A percentile compares a stretch with the other conserved stretches of the same genome.
These are phyloP conservation scores for Salvia splendens DNA, from an alignment of 257 asterid species.

Conservation along the genomic window DNA sequence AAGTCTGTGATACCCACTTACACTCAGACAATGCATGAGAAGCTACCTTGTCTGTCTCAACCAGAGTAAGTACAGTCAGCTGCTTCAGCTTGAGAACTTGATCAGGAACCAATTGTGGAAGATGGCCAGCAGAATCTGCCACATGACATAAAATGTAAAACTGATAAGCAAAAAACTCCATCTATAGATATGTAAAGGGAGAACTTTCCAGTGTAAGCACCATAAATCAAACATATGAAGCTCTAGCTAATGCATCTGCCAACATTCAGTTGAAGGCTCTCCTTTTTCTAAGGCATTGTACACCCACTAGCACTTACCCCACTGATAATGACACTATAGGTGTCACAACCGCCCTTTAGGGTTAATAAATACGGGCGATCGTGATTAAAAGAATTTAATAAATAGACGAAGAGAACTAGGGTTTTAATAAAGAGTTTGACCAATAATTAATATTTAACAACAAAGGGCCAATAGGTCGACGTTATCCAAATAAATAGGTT, in stretches of 20 bases:
- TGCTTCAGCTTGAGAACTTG: constrained; percentile 90
- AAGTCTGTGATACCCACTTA: constrained; percentile 4
- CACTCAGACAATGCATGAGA: constrained; percentile 17
- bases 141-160: constrained; percentile 24
- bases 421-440: too few relatives aligned
- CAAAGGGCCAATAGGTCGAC: too few relatives aligned
- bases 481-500: too few relatives aligned
- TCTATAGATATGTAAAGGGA: constrained; percentile 10
- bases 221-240: constrained; percentile 25
- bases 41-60: constrained; percentile 79
- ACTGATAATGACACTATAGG: too few relatives aligned
- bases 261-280: neutral
- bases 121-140: constrained; percentile 55
- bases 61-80: constrained; percentile 87
- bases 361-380: too few relatives aligned
- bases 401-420: too few relatives aligned
- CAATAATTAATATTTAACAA: too few relatives aligned
- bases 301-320: too few relatives aligned
- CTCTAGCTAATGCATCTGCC: neutral
- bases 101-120: constrained; percentile 69
- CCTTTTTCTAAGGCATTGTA: too few relatives aligned
- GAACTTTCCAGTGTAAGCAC: constrained; percentile 1
- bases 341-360: too few relatives aligned
- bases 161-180: neutral
- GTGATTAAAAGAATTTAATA: too few relatives aligned